A percentile compares a stretch with the other conserved stretches of the same genome.
Evolutionary conservation across 495 filamentous ascomycete genomes (phyloP).

Genomic region (Poronia punctata): DNA sequence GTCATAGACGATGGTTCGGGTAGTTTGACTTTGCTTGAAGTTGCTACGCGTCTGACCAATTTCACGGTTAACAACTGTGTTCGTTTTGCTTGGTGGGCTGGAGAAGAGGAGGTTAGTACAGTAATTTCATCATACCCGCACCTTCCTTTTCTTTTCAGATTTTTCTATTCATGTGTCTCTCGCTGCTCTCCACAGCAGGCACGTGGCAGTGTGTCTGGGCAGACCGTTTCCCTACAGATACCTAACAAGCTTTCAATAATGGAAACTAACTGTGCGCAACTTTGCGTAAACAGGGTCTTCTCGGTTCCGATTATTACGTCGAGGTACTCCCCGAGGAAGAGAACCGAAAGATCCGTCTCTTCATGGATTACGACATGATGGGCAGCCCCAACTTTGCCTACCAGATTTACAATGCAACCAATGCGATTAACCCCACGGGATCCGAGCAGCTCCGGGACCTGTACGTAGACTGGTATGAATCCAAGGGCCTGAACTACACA

Average conservation of each 20-base stretch:
- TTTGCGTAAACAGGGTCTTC: slow-evolving; percentile 30
- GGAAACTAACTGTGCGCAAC: not conserved
- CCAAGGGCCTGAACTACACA: slow-evolving; percentile 42
- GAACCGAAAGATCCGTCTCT: slow-evolving; percentile 48
- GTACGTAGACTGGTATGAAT: slow-evolving; percentile 44
- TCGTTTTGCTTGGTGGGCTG: slow-evolving; percentile 52
- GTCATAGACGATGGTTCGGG: slow-evolving; percentile 48
- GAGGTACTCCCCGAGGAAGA: slow-evolving; percentile 39
- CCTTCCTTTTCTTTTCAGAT: too few species aligned
- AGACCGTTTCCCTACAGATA: not conserved
- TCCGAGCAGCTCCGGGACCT: slow-evolving; percentile 45
- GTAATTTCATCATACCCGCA: not conserved
- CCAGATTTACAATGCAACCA: slow-evolving; percentile 44
- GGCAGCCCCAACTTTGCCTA: slow-evolving; percentile 49
- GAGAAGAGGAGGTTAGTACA: slow-evolving; percentile 42
- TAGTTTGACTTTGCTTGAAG: slow-evolving; percentile 46
- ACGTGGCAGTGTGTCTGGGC: too few species aligned
- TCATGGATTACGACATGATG: slow-evolving; percentile 58
- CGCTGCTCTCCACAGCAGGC: too few species aligned
- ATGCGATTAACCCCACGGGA: slow-evolving; percentile 40
- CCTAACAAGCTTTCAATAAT: too few species aligned
- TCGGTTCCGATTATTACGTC: slow-evolving; percentile 52
- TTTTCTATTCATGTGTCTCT: too few species aligned
- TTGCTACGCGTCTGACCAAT: slow-evolving; percentile 42
- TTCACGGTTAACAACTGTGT: slow-evolving; percentile 51